Evolutionary conservation across 208 protist species (phyloP), one percentile per base, ranked within the genome.

Genomic region (Phytomonas sp.): DNA sequence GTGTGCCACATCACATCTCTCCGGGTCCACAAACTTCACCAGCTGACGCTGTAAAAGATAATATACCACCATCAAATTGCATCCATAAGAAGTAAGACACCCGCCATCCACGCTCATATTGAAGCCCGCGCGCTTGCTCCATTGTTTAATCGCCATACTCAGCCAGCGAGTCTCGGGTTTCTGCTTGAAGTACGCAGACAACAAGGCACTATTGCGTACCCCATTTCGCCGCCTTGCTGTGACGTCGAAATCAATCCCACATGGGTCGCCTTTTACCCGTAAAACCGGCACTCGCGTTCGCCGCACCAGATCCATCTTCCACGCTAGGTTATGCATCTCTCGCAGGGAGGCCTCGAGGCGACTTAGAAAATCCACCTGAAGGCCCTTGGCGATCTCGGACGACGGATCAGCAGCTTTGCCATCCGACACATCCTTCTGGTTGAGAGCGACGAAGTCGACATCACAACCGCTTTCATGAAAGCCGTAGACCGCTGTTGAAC

Each of bases 11-110:
- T 89, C 81, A 34, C 84, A 84, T 33, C 73, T 70, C 26, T 63
- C 77, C 2, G 83, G 77, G 0, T 75, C 68, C 8, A 96, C 80
- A 49, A 94, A 86, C 59, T 63, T 52, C n/a, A 91, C 76, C 4
- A 82, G 42, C 16, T 75, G 69, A 3, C 87, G 85, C 36, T 76
- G 80, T 7, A 94, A 60, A n/a, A 93, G 69, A 67, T 93, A 96
- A 70, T 94, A 94, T 14, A 82, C 86, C 12, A 92, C 75, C 84
- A 96, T 89, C 36, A 96, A 37, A 63, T 94, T 92, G 76, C 92
- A 94, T 16, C 87, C 92, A 65, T 96, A 96, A 0, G 89, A 94
- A 0, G 92, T 96, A 60, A 96, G 75, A 73, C 81, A 94, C 10
- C 89, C 86, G 6, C 81, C 79, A 29, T 84, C 76, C 19, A 85